Percentiles rank a stretch among this genome's conserved stretches.
phyloP scores from a whole-genome alignment of 805 yeast species.

The Torulaspora quercuum region DNA sequence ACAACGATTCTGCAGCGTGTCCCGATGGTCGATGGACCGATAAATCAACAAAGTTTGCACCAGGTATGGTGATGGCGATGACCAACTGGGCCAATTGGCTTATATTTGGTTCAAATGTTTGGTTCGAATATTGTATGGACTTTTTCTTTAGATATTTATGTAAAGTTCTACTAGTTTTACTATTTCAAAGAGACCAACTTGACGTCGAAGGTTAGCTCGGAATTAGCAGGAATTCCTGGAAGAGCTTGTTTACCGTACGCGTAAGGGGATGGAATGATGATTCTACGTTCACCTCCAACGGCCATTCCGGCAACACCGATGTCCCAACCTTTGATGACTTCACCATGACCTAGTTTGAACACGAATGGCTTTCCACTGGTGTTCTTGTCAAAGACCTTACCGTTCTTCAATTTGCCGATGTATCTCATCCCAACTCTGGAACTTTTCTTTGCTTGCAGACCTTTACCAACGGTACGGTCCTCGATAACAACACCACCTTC shows the following conservation, averaged over 20 bases:
- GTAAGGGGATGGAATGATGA: conserved; percentile 90
- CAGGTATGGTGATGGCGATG: too few species aligned
- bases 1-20: conserved; percentile 3
- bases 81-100: too few species aligned
- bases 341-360: conserved; percentile 92
- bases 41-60: too few species aligned
- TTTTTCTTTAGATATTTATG: neutral
- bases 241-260: conserved; percentile 93
- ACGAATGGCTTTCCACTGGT: conserved; percentile 93
- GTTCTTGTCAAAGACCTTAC: conserved; percentile 95
- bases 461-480: conserved; percentile 87
- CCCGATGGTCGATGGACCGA: too few species aligned
- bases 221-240: conserved; percentile 98
- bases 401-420: conserved; percentile 95
- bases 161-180: conserved; percentile 7
- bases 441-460: conserved; percentile 83
- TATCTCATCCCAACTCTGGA: conserved; percentile 93
- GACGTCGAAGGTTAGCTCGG: conserved; percentile 93
- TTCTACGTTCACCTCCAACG: conserved; percentile 98
- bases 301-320: conserved; percentile 98
- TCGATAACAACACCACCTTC: conserved; percentile 92
- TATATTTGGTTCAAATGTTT: too few species aligned
- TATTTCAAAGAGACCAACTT: conserved; percentile 88
- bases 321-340: conserved; percentile 98
- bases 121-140: too few species aligned